A percentile compares a stretch with the other conserved stretches of the same genome.
Evolutionary conservation across 139 green algal species (phyloP).

Genomic region (Micractinium sp.): DNA sequence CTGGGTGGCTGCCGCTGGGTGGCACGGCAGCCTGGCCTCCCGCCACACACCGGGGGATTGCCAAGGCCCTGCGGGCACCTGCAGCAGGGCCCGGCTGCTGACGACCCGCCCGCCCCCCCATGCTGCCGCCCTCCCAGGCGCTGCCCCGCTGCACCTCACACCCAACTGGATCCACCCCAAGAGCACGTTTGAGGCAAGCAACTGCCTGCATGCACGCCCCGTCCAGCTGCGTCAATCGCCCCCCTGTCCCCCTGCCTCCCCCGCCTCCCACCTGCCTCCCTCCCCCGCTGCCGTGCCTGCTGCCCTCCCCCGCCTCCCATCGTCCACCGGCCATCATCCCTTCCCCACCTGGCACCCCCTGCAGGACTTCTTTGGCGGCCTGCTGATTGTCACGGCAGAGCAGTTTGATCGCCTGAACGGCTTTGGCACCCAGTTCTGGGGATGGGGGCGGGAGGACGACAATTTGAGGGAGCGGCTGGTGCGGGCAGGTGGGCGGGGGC

Average conservation of each 20-base stretch:
- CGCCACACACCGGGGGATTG: too few species aligned
- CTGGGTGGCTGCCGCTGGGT: too few species aligned
- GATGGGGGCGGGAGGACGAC: conserved; percentile 58
- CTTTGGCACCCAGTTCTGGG: conserved; percentile 52
- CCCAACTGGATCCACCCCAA: conserved; percentile 49
- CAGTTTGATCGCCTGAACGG: conserved; percentile 52
- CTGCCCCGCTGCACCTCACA: conserved; percentile 30
- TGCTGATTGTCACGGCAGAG: conserved; percentile 38
- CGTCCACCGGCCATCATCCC: not conserved
- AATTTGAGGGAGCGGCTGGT: conserved; percentile 49
- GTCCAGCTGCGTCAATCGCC: not conserved
- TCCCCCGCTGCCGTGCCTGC: not conserved
- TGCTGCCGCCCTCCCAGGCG: not conserved
- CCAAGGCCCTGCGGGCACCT: too few species aligned
- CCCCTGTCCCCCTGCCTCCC: too few species aligned
- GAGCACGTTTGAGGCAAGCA: conserved; percentile 40
- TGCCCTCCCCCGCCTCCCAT: not conserved
- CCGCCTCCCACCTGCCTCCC: too few species aligned
- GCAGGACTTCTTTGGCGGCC: conserved; percentile 58
- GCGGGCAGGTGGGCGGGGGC: not conserved
- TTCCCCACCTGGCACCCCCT: too few species aligned
- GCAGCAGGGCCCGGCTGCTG: not conserved
- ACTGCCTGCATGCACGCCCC: not conserved
- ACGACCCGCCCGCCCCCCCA: not conserved
- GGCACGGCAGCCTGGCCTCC: too few species aligned